Base-by-base conservation (phyloP, 2,329 filamentous ascomycete species). In the Biscogniauxia sp. region DNA sequence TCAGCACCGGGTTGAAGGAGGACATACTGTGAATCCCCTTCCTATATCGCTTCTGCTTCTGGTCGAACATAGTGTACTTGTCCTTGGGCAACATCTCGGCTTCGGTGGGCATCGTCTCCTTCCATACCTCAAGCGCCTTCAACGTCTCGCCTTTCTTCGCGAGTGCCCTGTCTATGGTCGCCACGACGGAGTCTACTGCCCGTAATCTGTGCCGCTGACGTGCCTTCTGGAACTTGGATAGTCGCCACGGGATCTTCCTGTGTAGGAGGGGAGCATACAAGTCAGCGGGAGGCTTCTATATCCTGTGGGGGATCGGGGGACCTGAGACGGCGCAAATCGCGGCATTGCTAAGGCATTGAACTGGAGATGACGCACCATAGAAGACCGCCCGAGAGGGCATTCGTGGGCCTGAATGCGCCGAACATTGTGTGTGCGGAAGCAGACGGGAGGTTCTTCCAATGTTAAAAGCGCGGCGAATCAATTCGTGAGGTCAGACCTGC, bases 31-130 rank as follows among this genome's bases (percentile, higher is more conserved):
- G 94, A 76, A 99, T 93, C 59, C 93, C 92, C 86, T 99, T 99
- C 75, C 95, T 84, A 77, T 98, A 99, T 70, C 86, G 88, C 87
- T 93, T 96, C 76, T 91, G 93, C 78, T 98, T 97, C 70, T 93
- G 88, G 78, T 97, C 94, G 78, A 98, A 99, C 72, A 99, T 90
- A 26, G 92, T 97, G 80, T 99, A 99, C 80, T 99, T 99, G 80
- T 99, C 95, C 78, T 87, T 90, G 53, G 95, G 90, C 75, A 96
- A 75, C 95, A 99, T 99, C 82, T 98, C 93, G 72, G 87, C 84
- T 83, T 99, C 95, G 25, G 87, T 90, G 20, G 95, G 95, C 95
- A 99, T 99, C 78, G 97, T 92, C 45, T 84, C 83, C 82, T 95
- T 97, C 95, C 95, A 99, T 73, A 88, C 81, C 76, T 96, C 90